Conservation (phyloP, 1,139 yeast species). For the Magnusiomyces paraingens region DNA sequence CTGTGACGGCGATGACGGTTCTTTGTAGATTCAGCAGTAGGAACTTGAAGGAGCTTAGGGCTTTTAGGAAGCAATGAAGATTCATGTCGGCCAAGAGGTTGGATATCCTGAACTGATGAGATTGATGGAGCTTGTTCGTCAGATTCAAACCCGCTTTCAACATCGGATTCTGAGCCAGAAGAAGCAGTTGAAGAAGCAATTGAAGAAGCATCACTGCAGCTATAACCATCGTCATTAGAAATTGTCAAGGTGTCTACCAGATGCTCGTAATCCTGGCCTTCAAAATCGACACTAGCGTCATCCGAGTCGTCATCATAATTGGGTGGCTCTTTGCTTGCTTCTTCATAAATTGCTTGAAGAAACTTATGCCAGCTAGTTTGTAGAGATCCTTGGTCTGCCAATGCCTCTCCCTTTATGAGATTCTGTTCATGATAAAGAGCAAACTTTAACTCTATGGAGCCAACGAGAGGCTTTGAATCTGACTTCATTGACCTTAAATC, state of each 20-base stretch:
- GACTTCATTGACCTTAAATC: neutral
- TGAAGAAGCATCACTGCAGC: neutral
- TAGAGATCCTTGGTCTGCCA: no score
- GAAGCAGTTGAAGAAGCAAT: no score
- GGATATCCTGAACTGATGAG: neutral
- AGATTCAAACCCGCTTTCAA: neutral
- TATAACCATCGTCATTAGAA: slow-evolving; percentile 8
- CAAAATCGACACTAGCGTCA: slow-evolving; percentile 9
- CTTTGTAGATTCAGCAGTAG: slow-evolving; percentile 5
- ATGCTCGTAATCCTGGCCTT: slow-evolving; percentile 10
- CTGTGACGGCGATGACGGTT: slow-evolving; percentile 1
- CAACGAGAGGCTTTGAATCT: neutral
- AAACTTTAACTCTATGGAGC: neutral
- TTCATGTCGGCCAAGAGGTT: neutral
- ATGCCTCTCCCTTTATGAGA: neutral
- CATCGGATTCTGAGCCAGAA: neutral
- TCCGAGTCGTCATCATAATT: neutral
- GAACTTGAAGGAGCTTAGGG: slow-evolving; percentile 11
- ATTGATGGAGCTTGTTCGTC: neutral
- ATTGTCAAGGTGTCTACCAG: slow-evolving; percentile 5
- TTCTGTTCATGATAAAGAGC: slow-evolving; percentile 1
- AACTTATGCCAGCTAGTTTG: neutral
- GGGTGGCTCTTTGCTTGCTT: neutral
- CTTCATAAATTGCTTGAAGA: neutral
- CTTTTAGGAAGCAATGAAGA: slow-evolving; percentile 9